Percentiles rank a stretch among this genome's conserved stretches.
These are phyloP conservation scores for Friedmanniomyces endolithicus DNA, from an alignment of 495 filamentous ascomycete genomes.

Conservation along the genomic window DNA sequence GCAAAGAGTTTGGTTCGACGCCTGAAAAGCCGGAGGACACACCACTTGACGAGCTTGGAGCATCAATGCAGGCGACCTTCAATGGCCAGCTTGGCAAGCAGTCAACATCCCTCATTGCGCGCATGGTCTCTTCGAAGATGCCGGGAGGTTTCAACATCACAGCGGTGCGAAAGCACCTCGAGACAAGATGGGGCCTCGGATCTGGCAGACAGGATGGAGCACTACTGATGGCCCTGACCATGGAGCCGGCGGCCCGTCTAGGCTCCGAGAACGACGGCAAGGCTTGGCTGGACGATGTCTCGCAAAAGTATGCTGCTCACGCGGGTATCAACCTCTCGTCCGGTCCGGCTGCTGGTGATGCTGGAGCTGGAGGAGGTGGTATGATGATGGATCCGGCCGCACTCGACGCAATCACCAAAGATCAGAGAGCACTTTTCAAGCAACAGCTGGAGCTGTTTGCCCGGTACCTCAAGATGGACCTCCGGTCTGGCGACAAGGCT, in stretches of 20 bases:
- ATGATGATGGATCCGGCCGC: constrained; percentile 99
- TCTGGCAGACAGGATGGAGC: constrained; percentile 85
- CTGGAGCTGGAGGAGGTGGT: constrained; percentile 54
- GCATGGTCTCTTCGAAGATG: constrained; percentile 97
- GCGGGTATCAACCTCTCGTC: constrained; percentile 78
- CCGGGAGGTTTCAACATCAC: constrained; percentile 99
- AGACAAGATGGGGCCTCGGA: constrained; percentile 83
- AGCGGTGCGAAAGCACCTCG: constrained; percentile 80
- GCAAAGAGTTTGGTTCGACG: constrained; percentile 96
- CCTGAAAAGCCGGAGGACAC: constrained; percentile 98
- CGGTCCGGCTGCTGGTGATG: constrained; percentile 61
- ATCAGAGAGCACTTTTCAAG: constrained; percentile 88
- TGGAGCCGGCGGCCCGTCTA: constrained; percentile 79
- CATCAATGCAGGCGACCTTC: constrained; percentile 93
- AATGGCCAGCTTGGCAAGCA: constrained; percentile 97
- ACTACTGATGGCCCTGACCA: constrained; percentile 76
- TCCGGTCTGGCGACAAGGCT: constrained; percentile 89
- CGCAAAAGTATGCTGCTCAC: constrained; percentile 77
- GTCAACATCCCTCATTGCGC: constrained; percentile 81
- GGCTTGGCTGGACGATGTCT: constrained; percentile 70
- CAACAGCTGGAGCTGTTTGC: constrained; percentile 92
- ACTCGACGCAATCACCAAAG: constrained; percentile 91
- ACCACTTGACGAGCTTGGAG: constrained; percentile 87
- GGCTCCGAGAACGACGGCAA: constrained; percentile 85
- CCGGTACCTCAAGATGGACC: constrained; percentile 91